Base-by-base conservation (phyloP, 768 basidiomycete genomes). In the Wakefieldia striispora region DNA sequence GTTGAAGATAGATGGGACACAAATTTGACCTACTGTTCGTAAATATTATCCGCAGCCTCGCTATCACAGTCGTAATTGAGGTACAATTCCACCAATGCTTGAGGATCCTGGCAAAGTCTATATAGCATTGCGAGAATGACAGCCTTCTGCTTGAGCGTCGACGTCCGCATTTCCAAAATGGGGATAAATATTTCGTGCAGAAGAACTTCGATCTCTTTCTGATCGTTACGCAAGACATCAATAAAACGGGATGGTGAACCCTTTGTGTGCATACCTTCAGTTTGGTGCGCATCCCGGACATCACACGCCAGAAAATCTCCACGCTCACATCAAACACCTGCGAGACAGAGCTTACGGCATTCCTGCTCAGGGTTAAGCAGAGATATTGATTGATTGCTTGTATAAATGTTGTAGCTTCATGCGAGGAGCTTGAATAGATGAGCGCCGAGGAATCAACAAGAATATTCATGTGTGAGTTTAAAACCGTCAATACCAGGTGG, bases 151-250 rank as follows among this genome's bases (percentile, higher is more conserved):
- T 92, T 92, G 42, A 95, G 72, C 1, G 94, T 97, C 6, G 95
- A 91, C 9, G 90, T 98, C 65, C 86, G 84, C 94, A 99, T 97
- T 71, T 99, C 97, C 50, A 98, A 75, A 41, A 99, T 95, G 2
- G 97, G 97, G 48, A 98, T 84, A 74, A 98, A 99, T 54, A 99
- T 98, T 68, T 99, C 97, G 59, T 97, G 95, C 41, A 99, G 70
- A n/a, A 99, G 76, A 33, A 99, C 94, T 68, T 97, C 95, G 49
- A 98, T 97, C 69, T 99, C 97, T 88, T 97, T 97, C 95, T 97
- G 65, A 39, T 59, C 27, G 33, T 48, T 23, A 35, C 17, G 20
- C 44, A 40, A 44, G 14, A 41, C 34, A 47, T 64, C 27, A 58
- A 47, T 43, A 26, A 37, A 16, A 35, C 34, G 36, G 24, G 43